Base-by-base conservation (phyloP, 2,329 filamentous ascomycete species). In the Xylariaceae sp. region DNA sequence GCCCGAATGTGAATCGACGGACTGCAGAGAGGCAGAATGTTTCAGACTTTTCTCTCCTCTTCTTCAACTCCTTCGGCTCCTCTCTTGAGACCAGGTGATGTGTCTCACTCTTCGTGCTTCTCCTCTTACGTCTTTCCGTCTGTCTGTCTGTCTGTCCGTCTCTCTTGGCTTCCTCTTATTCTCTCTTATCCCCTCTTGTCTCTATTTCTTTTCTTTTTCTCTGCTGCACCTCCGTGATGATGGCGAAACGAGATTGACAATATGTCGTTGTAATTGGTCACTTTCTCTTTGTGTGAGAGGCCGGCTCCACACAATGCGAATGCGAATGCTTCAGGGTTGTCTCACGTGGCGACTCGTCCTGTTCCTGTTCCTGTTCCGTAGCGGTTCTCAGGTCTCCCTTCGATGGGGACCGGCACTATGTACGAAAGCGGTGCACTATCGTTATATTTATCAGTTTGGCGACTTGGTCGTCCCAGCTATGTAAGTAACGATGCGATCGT, bases 381-480 rank as follows among this genome's bases (percentile, higher is more conserved):
- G 23, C 23, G 23, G 23, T 30, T 30, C 23, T 30, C 23, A 30
- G 42, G 13, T 45, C n/a, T 15, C 42, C 42, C 10, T n/a, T 11
- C 11, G n/a, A 45, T 45, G 42, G 42, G 42, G 42, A 45, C 5
- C 23, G n/a, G 11, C 13, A 6, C 42, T 45, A 15, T 13, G 13
- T 13, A 10, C 9, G 9, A 13, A 13, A 42, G 9, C 37, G 11
- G 42, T 45, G n/a, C 42, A n/a, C 13, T 51, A 45, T 45, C 42
- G 42, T 45, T 17, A 45, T n/a, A 6, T 13, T n/a, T 45, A 45
- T 45, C 42, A 15, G 42, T 57, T 57, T 35, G 23, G 17, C 60
- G 60, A 57, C 57, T 58, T 60, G 51, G 57, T 49, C 18, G 55
- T 57, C 60, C 55, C 60, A 55, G 57, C 34, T 50, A 52, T 45